Base-by-base conservation (phyloP, 805 yeast species). In the Cyberlindnera bimundalis region DNA sequence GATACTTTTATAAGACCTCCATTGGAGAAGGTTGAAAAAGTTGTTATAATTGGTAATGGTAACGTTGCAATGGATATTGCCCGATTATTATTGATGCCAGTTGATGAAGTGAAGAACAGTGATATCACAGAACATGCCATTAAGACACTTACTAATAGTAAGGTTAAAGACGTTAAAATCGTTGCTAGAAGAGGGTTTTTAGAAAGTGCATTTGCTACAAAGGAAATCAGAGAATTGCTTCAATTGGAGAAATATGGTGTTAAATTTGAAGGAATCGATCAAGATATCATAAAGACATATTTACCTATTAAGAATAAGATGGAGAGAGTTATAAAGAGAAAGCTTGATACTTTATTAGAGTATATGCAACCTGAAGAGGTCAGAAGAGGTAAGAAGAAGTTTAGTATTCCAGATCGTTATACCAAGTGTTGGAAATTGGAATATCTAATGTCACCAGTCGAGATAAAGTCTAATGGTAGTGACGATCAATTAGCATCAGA, bases 31-130 rank as follows among this genome's bases (percentile, higher is more conserved):
- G 80, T 81, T 3, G 73, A 75, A 45, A 68, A 72, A 28, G 96
- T 88, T 2, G 77, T 84, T 0, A 81, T 93, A 24, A 74, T 93
- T n/a, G 99, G 99, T 6, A 91, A 90, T 61, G 99, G 99, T 33
- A 93, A 93, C 58, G 99, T 93, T 14, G 96, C 98, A 0, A 65
- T 93, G 45, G 99, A 93, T 59, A 78, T 93, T 5, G 88, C 96
- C 1, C 68, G 99, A 39, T 70, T 93, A 1, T 65, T 93, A 25
- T 61, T 90, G 41, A 79, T 81, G 5, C 76, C 82, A 0, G 61
- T 68, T 1, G 66, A 65, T 2, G 73, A 76, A 39, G 79, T 96
- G 78, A 43, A 65, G 2, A 51, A 63, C 0, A 91, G 96, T 0
- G 99, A 93, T 62, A 82, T 93, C 15, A 67, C 85, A 0, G 58